Base-by-base conservation (phyloP, 768 basidiomycete species). In the Lactarius hatsudake region DNA sequence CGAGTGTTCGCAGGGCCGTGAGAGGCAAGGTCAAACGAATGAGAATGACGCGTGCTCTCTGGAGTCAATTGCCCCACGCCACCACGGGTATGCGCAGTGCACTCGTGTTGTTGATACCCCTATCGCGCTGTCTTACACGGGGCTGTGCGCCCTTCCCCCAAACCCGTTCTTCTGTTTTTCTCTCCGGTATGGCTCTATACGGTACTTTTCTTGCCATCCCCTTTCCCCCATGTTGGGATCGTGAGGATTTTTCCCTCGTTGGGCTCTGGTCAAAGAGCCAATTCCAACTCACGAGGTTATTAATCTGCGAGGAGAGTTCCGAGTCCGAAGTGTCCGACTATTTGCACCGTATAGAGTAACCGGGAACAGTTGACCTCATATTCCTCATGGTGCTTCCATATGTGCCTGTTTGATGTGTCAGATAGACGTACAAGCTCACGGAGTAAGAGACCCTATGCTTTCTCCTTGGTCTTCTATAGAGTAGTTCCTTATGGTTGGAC, bases 331-430 rank as follows among this genome's bases (percentile, higher is more conserved):
- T 26, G 63, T 38, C 59, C 67, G 67, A 59, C 34, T 40, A 64
- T 64, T 60, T 54, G 59, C 42, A 60, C 67, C 63, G 36, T 64
- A 42, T 65, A n/a, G 48, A 60, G 54, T 45, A 55, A 59, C 38
- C 53, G 40, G 64, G 32, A 42, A 23, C 40, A 60, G 62, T 63
- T 67, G 66, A 67, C 62, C 67, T 68, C 67, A 68, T 68, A 68
- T 68, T 68, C 62, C 67, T 40, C 67, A 68, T 68, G 67, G 62
- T 64, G 59, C 67, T 68, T 68, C 62, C 62, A 68, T 64, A 56
- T 4, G 67, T 68, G 62, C 67, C 67, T 68, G 59, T 64, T 64
- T 63, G 62, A 68, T 68, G 67, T 68, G 67, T 68, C 67, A 68
- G 63, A 68, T 68, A 68, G 59, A 68, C 67, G 67, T 68, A 67